Base-by-base conservation (phyloP, 768 basidiomycete genomes). In the Suillus discolor region DNA sequence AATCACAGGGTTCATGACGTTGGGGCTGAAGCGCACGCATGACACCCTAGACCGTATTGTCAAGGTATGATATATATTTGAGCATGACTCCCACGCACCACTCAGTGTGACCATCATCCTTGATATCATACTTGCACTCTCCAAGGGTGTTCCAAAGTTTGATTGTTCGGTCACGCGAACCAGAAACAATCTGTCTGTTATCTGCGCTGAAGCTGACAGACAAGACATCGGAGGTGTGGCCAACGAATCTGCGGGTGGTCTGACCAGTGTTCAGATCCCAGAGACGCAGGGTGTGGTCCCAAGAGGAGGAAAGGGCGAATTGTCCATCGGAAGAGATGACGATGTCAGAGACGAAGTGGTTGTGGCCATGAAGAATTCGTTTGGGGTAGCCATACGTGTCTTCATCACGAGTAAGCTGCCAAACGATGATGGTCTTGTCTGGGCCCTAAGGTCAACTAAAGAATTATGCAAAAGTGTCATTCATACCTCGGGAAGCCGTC, bases 101-200 rank as follows among this genome's bases (percentile, higher is more conserved):
- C 84, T 98, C 97, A 67, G 89, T 83, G 85, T 99, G 97, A 67
- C 97, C 96, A 72, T 99, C 97, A 71, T 99, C 97, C 82, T 94
- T 94, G 81, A 99, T 99, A 79, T 99, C 94, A 79, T 95, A 99
- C 81, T 99, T 99, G 86, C 97, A 99, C 82, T 99, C 97, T 75
- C 97, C 97, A 70, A 99, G 90, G 67, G 97, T 99, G 85, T 99
- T 99, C 97, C 97, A 99, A 75, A 99, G 93, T 81, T 99, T 99
- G 86, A 99, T 99, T 47, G 93, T 90, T 78, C 85, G 85, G 87
- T 99, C 97, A 71, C 97, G 93, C 68, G 96, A 96, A 63, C 96
- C 97, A 62, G 96, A 97, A 72, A 99, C 97, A 78, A 99, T 99
- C 80, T 99, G 97, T 78, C 97, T 86, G 89, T 99, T 99, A 82